Conservation (phyloP, 495 filamentous ascomycete genomes). For the Penicillium arizonense region DNA sequence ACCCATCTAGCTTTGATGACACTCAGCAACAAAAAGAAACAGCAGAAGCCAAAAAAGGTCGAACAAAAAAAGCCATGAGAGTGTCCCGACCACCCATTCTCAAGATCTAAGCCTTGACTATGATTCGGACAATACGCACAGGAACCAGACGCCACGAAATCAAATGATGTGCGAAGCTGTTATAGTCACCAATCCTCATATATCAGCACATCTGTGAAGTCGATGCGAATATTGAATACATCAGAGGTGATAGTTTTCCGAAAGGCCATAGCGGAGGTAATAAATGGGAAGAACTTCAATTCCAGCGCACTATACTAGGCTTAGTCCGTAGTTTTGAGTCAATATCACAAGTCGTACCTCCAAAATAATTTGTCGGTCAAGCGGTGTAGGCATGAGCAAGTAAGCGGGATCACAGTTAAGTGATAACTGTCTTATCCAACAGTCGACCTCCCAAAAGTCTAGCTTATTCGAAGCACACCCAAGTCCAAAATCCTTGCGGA, state of each 20-base stretch:
- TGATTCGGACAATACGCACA: no score
- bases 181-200: no score
- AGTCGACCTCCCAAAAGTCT: background rate
- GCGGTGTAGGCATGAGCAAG: background rate
- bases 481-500: background rate
- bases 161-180: no score
- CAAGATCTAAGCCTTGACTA: background rate
- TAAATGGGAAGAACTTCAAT: background rate
- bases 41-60: background rate
- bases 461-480: background rate
- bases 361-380: background rate
- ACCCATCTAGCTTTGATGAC: background rate
- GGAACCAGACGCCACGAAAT: background rate
- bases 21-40: background rate
- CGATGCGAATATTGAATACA: no score
- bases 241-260: background rate
- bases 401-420: background rate
- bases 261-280: background rate
- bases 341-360: background rate
- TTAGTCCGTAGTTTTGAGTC: background rate
- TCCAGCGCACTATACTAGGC: background rate
- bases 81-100: background rate
- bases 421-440: background rate
- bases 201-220: no score
- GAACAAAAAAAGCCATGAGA: no score